Conservation (phyloP, 2,329 filamentous ascomycete genomes). For the Tolypocladium paradoxum region DNA sequence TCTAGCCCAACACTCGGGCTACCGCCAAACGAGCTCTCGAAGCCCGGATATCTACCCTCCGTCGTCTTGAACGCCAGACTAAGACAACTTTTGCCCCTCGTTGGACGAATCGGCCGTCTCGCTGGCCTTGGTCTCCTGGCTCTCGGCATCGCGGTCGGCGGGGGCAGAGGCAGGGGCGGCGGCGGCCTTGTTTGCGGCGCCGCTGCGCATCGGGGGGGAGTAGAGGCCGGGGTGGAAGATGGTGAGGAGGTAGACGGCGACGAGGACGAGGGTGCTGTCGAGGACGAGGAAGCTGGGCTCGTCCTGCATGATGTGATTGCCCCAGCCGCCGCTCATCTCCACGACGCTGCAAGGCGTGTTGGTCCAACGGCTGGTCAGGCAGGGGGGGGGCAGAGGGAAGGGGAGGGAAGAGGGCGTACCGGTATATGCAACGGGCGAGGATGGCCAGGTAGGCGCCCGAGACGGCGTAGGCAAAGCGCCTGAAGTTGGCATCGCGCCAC, state of each 20-base stretch:
- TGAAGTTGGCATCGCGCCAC: constrained; percentile 32
- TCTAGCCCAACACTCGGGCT: not conserved
- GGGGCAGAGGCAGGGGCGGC: constrained; percentile 1
- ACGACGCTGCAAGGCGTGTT: constrained; percentile 32
- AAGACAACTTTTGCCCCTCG: constrained; percentile 9
- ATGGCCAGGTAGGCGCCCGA: constrained; percentile 32
- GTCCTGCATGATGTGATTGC: constrained; percentile 52
- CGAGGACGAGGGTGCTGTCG: constrained; percentile 39
- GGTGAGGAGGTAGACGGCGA: constrained; percentile 38
- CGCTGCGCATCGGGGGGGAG: constrained; percentile 42
- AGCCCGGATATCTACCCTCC: not conserved
- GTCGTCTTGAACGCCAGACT: not conserved
- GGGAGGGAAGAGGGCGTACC: constrained; percentile 19
- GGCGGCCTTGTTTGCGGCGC: constrained; percentile 11
- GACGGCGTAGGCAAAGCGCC: constrained; percentile 33
- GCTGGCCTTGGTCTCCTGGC: constrained; percentile 8
- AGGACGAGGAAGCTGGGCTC: constrained; percentile 48
- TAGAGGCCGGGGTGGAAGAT: constrained; percentile 42
- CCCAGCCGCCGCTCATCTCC: constrained; percentile 56
- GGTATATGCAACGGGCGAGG: constrained; percentile 43
- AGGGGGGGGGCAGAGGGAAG: too few relatives aligned
- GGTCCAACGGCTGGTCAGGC: too few relatives aligned
- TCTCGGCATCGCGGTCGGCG: not conserved
- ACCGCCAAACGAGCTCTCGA: not conserved
- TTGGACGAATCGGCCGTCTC: constrained; percentile 15